Evolutionary conservation across 2,329 filamentous ascomycete species (phyloP).

Genomic region (Pseudogymnoascus sp.): DNA sequence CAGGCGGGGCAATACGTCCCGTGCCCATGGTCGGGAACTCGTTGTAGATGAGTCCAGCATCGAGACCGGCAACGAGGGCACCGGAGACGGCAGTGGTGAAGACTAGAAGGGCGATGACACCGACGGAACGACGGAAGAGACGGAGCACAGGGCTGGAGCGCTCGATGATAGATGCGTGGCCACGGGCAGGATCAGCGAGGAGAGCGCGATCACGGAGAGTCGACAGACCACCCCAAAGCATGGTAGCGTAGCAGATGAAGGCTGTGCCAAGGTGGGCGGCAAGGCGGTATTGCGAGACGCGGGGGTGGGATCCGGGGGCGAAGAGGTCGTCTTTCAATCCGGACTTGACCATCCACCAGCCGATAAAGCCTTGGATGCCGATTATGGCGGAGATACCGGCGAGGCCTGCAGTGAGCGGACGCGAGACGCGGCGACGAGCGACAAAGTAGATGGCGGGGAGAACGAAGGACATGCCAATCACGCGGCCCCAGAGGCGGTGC

Average conservation of each 20-base stretch:
- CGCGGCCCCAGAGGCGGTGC: conserved; percentile 86
- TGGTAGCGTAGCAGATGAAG: conserved; percentile 87
- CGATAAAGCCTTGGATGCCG: conserved; percentile 88
- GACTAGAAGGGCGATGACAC: conserved; percentile 63
- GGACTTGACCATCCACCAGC: conserved; percentile 99
- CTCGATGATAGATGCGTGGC: conserved; percentile 49
- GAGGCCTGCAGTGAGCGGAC: conserved; percentile 67
- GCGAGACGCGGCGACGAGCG: conserved; percentile 67
- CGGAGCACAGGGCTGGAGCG: conserved; percentile 61
- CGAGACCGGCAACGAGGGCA: conserved; percentile 85
- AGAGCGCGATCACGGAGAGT: conserved; percentile 73
- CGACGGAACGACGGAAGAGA: conserved; percentile 64
- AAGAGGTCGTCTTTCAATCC: conserved; percentile 95
- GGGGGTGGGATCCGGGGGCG: conserved; percentile 77
- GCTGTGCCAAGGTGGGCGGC: conserved; percentile 83
- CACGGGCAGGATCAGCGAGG: conserved; percentile 56
- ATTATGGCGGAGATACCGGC: conserved; percentile 81
- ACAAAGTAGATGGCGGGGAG: conserved; percentile 85
- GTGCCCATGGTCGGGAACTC: conserved; percentile 94
- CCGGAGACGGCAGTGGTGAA: conserved; percentile 92
- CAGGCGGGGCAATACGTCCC: conserved; percentile 66
- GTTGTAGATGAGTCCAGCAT: conserved; percentile 97
- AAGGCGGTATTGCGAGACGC: conserved; percentile 90
- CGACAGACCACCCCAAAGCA: conserved; percentile 81
- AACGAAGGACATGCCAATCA: conserved; percentile 85